Evolutionary conservation across 208 protist species (phyloP).

Genomic region (Phytomonas sp.): DNA sequence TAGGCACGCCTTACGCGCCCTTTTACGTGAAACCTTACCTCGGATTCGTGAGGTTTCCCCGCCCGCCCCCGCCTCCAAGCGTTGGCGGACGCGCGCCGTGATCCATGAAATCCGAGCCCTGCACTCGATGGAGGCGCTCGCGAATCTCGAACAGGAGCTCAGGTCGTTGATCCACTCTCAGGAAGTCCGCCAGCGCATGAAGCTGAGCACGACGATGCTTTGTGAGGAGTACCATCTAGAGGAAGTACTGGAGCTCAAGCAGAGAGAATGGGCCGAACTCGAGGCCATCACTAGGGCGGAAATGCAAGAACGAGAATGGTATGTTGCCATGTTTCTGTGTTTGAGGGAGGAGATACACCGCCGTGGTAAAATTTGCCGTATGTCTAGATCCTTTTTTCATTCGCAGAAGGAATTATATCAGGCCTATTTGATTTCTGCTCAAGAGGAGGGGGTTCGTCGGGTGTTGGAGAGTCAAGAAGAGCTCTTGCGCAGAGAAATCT

Average conservation of each 20-base stretch:
- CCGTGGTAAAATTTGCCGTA: slow-evolving; percentile 2
- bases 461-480: slow-evolving; percentile 12
- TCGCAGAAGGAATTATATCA: not conserved
- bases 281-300: slow-evolving; percentile 3
- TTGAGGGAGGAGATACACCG: slow-evolving; percentile 26
- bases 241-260: slow-evolving; percentile 21
- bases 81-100: slow-evolving; percentile 52
- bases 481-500: slow-evolving; percentile 21
- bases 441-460: no score
- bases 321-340: slow-evolving; percentile 10
- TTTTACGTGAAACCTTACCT: no score
- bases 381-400: not conserved
- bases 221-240: slow-evolving; percentile 36
- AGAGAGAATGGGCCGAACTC: slow-evolving; percentile 25
- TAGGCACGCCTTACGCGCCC: no score
- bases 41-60: no score
- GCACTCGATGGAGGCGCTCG: slow-evolving; percentile 18
- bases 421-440: no score
- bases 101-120: slow-evolving; percentile 43
- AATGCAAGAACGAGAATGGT: not conserved
- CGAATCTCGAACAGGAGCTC: slow-evolving; percentile 37
- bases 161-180: slow-evolving; percentile 37
- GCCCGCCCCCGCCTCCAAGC: no score
- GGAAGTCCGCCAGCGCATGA: slow-evolving; percentile 39
- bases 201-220: slow-evolving; percentile 28